Evolutionary conservation across 148 eudicot genomes (phyloP).

Genomic region (Rhododendron griersonianum): DNA sequence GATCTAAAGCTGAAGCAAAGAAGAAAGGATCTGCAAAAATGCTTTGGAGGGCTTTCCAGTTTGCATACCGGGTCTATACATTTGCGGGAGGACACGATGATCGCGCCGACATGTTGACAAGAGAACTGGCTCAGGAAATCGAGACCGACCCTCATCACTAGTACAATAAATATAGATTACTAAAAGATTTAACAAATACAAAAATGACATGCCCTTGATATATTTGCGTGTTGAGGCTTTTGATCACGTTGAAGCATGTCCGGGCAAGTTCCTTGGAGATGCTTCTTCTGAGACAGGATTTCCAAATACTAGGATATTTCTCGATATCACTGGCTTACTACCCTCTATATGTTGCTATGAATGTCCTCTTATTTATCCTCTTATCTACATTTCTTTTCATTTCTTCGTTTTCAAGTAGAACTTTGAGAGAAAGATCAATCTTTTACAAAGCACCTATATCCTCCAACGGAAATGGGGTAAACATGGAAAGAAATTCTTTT

Average conservation of each 20-base stretch:
- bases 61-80: conserved; percentile 83
- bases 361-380: not conserved
- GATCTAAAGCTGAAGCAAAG: conserved; percentile 41
- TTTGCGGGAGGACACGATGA: conserved; percentile 99
- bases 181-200: not conserved
- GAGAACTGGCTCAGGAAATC: conserved; percentile 84
- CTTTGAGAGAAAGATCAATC: not conserved
- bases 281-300: conserved; percentile 3
- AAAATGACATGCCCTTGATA: not conserved
- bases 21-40: conserved; percentile 54
- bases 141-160: conserved; percentile 60
- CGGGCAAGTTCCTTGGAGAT: conserved; percentile 2
- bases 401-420: not conserved
- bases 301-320: not conserved
- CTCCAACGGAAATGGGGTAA: not conserved
- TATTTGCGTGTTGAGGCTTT: not conserved
- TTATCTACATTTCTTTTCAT: not conserved
- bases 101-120: conserved; percentile 81
- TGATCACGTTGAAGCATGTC: conserved; percentile 1
- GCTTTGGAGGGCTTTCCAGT: conserved; percentile 92
- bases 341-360: not conserved
- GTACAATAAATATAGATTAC: not conserved
- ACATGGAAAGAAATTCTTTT: not conserved
- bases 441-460: not conserved
- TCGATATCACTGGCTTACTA: not conserved